Evolutionary conservation across 176 grass and related monocot genomes (phyloP).

Genomic region (Elaeis guineensis): DNA sequence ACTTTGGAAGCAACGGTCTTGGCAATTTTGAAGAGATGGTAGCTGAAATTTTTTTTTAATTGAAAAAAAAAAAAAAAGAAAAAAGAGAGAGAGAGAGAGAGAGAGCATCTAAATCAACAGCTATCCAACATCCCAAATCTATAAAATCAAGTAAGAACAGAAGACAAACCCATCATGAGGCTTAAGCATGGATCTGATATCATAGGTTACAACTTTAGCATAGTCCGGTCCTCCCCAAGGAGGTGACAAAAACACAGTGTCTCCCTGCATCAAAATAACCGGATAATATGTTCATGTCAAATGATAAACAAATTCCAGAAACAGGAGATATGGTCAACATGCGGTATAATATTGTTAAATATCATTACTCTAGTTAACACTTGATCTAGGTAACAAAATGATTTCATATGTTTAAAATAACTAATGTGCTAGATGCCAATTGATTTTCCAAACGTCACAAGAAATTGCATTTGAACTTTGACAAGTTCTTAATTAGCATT

Average conservation of each 20-base stretch:
- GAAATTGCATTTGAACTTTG: too few relatives aligned
- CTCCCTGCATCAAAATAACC: constrained; percentile 37
- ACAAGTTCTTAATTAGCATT: too few relatives aligned
- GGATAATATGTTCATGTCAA: too few relatives aligned
- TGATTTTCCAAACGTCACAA: too few relatives aligned
- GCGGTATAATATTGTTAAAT: too few relatives aligned
- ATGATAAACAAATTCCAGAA: constrained; percentile 1
- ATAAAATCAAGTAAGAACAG: constrained; percentile 1
- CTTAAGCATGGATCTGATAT: constrained; percentile 79
- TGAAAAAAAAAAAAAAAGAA: neutral
- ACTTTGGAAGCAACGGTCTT: constrained; percentile 60
- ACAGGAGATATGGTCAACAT: neutral
- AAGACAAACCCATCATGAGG: constrained; percentile 78
- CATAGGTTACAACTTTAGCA: constrained; percentile 64
- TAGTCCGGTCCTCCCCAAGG: constrained; percentile 98
- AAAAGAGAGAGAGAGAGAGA: too few relatives aligned
- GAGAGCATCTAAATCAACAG: neutral
- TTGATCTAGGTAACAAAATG: too few relatives aligned
- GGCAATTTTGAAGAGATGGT: constrained; percentile 70
- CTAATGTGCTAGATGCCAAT: too few relatives aligned
- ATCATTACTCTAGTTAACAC: too few relatives aligned
- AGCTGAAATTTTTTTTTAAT: constrained; percentile 28
- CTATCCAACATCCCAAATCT: constrained; percentile 1
- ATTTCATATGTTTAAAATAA: too few relatives aligned
- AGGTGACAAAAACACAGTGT: constrained; percentile 80